Percentiles rank a stretch among this genome's conserved stretches.
Evolutionary conservation across 108 stramenopile genomes (phyloP).

Genomic region (Aurantiochytrium sp.): DNA sequence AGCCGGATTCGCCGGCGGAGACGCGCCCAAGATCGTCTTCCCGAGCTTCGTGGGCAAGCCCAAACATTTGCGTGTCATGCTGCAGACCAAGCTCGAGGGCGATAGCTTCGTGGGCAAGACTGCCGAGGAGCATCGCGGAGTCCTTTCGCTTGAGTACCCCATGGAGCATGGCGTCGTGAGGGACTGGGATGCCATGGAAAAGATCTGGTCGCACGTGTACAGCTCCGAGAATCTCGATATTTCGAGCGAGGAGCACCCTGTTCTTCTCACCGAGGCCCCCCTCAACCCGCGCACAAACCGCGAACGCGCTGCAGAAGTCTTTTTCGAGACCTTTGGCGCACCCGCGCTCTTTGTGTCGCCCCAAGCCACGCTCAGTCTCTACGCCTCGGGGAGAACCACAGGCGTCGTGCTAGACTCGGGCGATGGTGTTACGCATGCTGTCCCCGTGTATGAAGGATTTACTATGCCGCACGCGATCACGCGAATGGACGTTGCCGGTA

Average conservation of each 20-base stretch:
- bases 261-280: slow-evolving; percentile 88
- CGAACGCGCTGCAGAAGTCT: slow-evolving; percentile 74
- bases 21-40: slow-evolving; percentile 76
- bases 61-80: slow-evolving; percentile 62
- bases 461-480: slow-evolving; percentile 85
- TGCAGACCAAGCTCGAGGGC: not conserved
- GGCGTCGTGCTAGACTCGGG: slow-evolving; percentile 95
- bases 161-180: slow-evolving; percentile 78
- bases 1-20: slow-evolving; percentile 92
- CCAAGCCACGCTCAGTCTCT: slow-evolving; percentile 84
- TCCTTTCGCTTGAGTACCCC: slow-evolving; percentile 76
- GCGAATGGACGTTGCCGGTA: slow-evolving; percentile 81
- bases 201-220: slow-evolving; percentile 79
- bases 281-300: slow-evolving; percentile 80
- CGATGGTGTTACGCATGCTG: slow-evolving; percentile 87
- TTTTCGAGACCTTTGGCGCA: slow-evolving; percentile 85
- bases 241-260: slow-evolving; percentile 80
- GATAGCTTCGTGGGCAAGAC: slow-evolving; percentile 78
- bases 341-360: slow-evolving; percentile 78
- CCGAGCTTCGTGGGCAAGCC: slow-evolving; percentile 74
- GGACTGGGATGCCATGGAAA: slow-evolving; percentile 89
- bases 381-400: slow-evolving; percentile 89
- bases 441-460: slow-evolving; percentile 95
- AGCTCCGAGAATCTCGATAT: slow-evolving; percentile 61
- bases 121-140: slow-evolving; percentile 84